Conservation (phyloP, 2,329 filamentous ascomycete species). For the Rasamsonia emersonii region DNA sequence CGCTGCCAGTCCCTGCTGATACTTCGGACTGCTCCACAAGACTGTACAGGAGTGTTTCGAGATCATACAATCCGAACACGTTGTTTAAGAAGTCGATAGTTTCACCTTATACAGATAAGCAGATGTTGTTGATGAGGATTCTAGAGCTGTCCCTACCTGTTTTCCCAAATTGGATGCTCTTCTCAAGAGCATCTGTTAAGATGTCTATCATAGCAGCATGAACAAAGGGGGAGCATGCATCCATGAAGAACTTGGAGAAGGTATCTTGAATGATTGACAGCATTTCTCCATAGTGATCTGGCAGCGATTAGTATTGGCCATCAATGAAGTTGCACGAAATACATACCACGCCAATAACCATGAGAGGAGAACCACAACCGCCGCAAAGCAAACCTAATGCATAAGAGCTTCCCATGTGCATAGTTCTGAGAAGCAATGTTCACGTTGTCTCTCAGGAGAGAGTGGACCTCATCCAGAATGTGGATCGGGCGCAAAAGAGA, state of each 20-base stretch:
- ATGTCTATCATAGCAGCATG: constrained; percentile 29
- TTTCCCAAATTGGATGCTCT: constrained; percentile 19
- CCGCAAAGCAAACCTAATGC: constrained; percentile 29
- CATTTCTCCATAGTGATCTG: constrained; percentile 22
- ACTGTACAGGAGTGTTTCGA: too few relatives aligned
- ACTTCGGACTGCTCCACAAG: too few relatives aligned
- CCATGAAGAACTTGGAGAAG: constrained; percentile 18
- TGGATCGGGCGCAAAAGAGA: constrained; percentile 25
- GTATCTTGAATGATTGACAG: constrained; percentile 17
- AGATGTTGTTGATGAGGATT: neutral
- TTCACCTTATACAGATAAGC: too few relatives aligned
- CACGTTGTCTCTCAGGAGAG: constrained; percentile 15
- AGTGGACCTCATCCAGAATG: constrained; percentile 21
- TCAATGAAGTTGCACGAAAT: constrained; percentile 8
- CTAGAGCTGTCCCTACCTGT: constrained; percentile 17
- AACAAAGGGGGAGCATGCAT: constrained; percentile 25
- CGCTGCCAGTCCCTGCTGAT: too few relatives aligned
- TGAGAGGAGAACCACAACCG: constrained; percentile 24
- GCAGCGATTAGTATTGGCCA: constrained; percentile 3
- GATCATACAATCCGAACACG: too few relatives aligned
- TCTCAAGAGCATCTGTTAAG: constrained; percentile 27
- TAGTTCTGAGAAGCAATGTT: constrained; percentile 23
- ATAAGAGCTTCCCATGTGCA: constrained; percentile 33
- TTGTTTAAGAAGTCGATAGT: too few relatives aligned
- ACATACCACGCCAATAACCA: constrained; percentile 27